A percentile compares a stretch with the other conserved stretches of the same genome.
These are phyloP conservation scores for Cladophialophora carrionii DNA, from an alignment of 2,329 filamentous ascomycete species.

Conservation along the genomic window DNA sequence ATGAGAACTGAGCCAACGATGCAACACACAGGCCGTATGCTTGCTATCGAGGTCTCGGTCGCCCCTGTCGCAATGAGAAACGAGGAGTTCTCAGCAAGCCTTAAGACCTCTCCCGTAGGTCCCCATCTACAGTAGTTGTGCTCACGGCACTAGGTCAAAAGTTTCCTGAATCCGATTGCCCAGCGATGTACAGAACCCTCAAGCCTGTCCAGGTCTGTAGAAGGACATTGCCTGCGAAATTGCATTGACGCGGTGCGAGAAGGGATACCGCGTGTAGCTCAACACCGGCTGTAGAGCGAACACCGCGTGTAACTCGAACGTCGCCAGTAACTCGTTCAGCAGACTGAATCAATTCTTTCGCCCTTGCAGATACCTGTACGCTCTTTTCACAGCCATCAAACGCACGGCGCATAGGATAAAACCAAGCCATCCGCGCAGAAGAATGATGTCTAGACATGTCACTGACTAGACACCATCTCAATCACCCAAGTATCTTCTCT, in stretches of 20 bases:
- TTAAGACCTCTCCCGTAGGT: neutral
- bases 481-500: neutral
- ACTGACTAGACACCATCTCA: too few relatives aligned
- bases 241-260: neutral
- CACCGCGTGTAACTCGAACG: too few relatives aligned
- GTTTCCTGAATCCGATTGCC: neutral
- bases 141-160: too few relatives aligned
- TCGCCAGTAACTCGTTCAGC: neutral
- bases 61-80: neutral
- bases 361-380: neutral
- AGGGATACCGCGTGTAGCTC: neutral
- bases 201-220: neutral
- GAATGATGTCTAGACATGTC: too few relatives aligned
- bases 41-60: neutral
- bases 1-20: neutral
- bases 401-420: neutral
- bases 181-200: neutral
- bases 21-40: neutral
- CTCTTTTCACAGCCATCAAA: neutral
- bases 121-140: neutral
- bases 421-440: neutral
- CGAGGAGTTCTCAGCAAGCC: neutral
- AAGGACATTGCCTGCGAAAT: conserved; percentile 1
- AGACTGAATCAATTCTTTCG: neutral
- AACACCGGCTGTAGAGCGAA: too few relatives aligned